Base-by-base conservation (phyloP, 148 eudicot species). In the Nyssa sinensis region DNA sequence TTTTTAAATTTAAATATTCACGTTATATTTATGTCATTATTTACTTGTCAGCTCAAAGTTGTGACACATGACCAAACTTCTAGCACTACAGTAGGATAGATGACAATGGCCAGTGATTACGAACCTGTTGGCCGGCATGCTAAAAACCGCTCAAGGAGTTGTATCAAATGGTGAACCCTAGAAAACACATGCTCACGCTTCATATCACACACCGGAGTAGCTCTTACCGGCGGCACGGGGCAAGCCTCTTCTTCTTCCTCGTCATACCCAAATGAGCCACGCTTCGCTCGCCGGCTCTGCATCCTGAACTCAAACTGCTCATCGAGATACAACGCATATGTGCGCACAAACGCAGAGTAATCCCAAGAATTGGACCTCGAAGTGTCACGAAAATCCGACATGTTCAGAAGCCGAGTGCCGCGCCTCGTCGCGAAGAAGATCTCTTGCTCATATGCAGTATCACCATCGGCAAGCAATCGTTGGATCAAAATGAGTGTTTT, bases 111-210 rank as follows among this genome's bases (percentile, higher is more conserved):
- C n/a, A n/a, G n/a, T n/a, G n/a, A n/a, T n/a, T 16, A 74, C 77
- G 10, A 49, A 94, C 97, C 98, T 86, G 93, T 81, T 24, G 98
- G 99, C 24, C 82, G 80, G 39, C 97, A 93, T 12, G 96, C 93
- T 29, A 95, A 66, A 37, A 95, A 89, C 65, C 94, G 78, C 12
- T 95, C 99, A 64, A 95, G 86, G 47, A 89, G 86, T 35, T 88
- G 97, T 78, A 86, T 90, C 57, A 92, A 68, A 9, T 82, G 89
- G 10, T 86, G 83, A n/a, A 78, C 60, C 77, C 86, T 86, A 0
- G 86, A 66, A 70, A 89, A 69, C 17, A 93, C 25, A 23, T 72
- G 74, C 3, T 85, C 91, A 8, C 70, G 62, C 31, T 47, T 80
- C 80, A 81, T 81, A 16, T 89, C 91, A 14, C 75, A 62, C 14